Conservation (phyloP, 768 basidiomycete genomes). For the Russula sp. region DNA sequence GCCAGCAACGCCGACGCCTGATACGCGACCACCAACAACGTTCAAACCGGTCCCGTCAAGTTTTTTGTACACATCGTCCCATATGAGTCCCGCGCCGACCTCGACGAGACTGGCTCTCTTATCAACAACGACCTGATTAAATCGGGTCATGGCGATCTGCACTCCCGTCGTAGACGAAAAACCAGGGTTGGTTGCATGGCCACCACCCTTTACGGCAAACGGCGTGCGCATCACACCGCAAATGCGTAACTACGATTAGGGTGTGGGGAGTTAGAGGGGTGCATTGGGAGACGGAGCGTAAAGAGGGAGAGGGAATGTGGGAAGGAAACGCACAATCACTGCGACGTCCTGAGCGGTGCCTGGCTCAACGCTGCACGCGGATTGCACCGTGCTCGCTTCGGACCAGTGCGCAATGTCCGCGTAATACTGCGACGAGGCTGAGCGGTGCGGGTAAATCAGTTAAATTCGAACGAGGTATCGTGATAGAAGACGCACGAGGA, state of each 20-base stretch:
- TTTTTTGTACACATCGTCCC: slow-evolving; percentile 34
- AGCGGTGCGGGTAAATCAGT: neutral
- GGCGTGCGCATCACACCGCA: slow-evolving; percentile 20
- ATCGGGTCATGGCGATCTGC: slow-evolving; percentile 33
- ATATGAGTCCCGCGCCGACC: slow-evolving; percentile 32
- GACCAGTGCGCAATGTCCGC: slow-evolving; percentile 25
- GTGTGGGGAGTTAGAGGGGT: neutral
- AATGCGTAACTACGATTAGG: slow-evolving; percentile 10
- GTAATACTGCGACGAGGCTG: slow-evolving; percentile 16
- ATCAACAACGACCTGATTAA: slow-evolving; percentile 22
- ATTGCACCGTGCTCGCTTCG: slow-evolving; percentile 14
- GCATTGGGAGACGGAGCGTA: neutral
- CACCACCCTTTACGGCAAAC: slow-evolving; percentile 33
- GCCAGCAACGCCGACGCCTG: slow-evolving; percentile 33
- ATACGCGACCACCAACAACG: slow-evolving; percentile 32
- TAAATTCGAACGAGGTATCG: neutral
- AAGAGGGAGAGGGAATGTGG: no score
- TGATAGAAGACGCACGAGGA: neutral
- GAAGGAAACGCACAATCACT: slow-evolving; percentile 18
- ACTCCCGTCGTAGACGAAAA: slow-evolving; percentile 35
- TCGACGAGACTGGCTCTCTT: slow-evolving; percentile 17
- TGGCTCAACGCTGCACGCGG: slow-evolving; percentile 32
- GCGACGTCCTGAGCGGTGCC: slow-evolving; percentile 29
- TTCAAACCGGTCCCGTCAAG: slow-evolving; percentile 30
- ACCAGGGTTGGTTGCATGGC: slow-evolving; percentile 32